Percentiles rank a stretch among this genome's conserved stretches.
Evolutionary conservation across 768 basidiomycete species (phyloP).

Genomic region (Kwoniella mangroviensis): DNA sequence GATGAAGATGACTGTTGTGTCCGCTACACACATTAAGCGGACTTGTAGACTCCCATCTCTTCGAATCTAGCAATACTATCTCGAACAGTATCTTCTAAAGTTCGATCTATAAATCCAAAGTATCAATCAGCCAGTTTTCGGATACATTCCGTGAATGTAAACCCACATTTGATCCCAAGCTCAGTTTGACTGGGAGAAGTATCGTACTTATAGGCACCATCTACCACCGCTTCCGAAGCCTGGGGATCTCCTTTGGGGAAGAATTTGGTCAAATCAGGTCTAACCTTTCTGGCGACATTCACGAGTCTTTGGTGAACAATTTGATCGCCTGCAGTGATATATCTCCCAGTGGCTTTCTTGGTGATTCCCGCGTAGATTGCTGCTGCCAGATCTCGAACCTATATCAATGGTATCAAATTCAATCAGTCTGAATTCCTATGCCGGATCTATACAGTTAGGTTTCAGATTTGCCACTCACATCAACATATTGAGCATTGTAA

Average conservation of each 20-base stretch:
- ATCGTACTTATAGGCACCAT: constrained; percentile 20
- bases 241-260: constrained; percentile 16
- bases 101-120: constrained; percentile 7
- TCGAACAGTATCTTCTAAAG: constrained; percentile 20
- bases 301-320: constrained; percentile 6
- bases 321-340: constrained; percentile 4
- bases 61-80: constrained; percentile 19
- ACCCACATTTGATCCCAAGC: constrained; percentile 22
- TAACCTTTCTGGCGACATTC: constrained; percentile 12
- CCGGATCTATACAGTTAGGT: too few relatives aligned
- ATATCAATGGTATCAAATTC: background rate
- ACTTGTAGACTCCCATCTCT: constrained; percentile 17
- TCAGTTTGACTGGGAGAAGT: constrained; percentile 17
- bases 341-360: constrained; percentile 21
- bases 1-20: too few relatives aligned
- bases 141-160: too few relatives aligned
- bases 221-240: background rate
- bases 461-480: constrained; percentile 20
- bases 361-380: constrained; percentile 18
- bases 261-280: constrained; percentile 23
- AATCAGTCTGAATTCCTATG: too few relatives aligned
- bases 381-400: constrained; percentile 24
- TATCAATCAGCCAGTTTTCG: background rate
- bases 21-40: background rate
- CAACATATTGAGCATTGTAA: constrained; percentile 19